phyloP scores from a whole-genome alignment of 2,329 filamentous ascomycete genomes.

The Pseudogymnoascus sp. region DNA sequence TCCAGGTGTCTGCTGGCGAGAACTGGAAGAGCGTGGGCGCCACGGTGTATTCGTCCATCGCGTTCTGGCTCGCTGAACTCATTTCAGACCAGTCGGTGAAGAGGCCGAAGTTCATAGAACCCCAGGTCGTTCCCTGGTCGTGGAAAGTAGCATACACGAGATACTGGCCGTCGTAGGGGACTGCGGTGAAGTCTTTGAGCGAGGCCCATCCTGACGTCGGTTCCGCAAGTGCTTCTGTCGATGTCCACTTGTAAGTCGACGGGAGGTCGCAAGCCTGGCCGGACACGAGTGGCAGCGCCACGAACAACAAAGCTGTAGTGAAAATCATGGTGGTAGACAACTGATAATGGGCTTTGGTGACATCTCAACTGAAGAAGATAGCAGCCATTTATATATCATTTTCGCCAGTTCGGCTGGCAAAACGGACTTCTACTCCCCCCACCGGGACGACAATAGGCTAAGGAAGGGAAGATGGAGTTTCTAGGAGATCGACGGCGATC shows the following conservation, averaged over 20 bases:
- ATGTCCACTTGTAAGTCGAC: constrained; percentile 47
- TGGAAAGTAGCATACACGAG: constrained; percentile 50
- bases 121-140: constrained; percentile 37
- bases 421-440: background rate
- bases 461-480: background rate
- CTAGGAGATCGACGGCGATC: too few species aligned
- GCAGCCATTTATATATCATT: background rate
- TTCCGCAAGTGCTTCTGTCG: constrained; percentile 40
- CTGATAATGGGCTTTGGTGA: background rate
- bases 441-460: background rate
- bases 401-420: background rate
- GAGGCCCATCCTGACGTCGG: constrained; percentile 46
- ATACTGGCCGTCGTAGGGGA: constrained; percentile 47
- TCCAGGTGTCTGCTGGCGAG: constrained; percentile 49
- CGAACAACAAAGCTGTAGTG: background rate
- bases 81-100: constrained; percentile 47
- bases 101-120: constrained; percentile 49
- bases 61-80: constrained; percentile 42
- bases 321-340: background rate
- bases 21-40: constrained; percentile 58
- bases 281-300: constrained; percentile 9
- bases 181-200: constrained; percentile 55
- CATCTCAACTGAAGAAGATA: background rate
- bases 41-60: constrained; percentile 39
- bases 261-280: constrained; percentile 40